Base-by-base conservation (phyloP, 2,329 filamentous ascomycete genomes). In the Coniochaeta sp. region DNA sequence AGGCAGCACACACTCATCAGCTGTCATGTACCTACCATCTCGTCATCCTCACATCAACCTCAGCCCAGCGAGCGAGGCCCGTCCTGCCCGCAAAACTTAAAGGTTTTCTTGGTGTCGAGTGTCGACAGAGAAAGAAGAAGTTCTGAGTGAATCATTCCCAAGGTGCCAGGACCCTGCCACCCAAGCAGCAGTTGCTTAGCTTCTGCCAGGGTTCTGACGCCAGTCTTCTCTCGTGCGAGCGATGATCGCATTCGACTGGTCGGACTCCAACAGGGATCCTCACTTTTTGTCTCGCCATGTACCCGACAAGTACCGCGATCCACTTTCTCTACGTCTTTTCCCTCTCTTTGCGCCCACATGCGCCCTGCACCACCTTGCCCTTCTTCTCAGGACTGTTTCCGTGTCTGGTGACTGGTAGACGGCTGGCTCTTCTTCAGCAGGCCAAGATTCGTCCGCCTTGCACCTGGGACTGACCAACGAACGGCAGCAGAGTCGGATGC, bases 401-500 rank as follows among this genome's bases (percentile, higher is more conserved):
- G 13, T 26, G 38, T 42, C 38, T 42, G 38, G 38, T 42, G 38
- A 42, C 38, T 42, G 38, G n/a, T n/a, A n/a, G 38, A 22, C 38
- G 38, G 38, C 22, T 42, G 20, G n/a, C n/a, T n/a, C n/a, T 42
- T 22, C 20, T 26, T 14, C 20, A 26, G 38, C n/a, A n/a, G n/a
- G n/a, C 38, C 38, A 42, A 42, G 38, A 14, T 42, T 42, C 20
- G 38, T 42, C 38, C 38, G 38, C 38, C 38, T 42, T n/a, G 38
- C 38, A 42, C 38, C n/a, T n/a, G n/a, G n/a, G 20, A 6, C 38
- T 42, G 38, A 42, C 38, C 38, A 42, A 42, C 38, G 38, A 42
- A 42, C 22, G 38, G 12, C 12, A 12, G 27, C 20, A 26, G 7
- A 40, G 6, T 10, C 26, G 33, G 33, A 38, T 4, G 33, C 33